Evolutionary conservation across 306 rosid genomes (phyloP), one percentile per base, ranked within the genome.

Genomic region (Quercus berberidifolia): DNA sequence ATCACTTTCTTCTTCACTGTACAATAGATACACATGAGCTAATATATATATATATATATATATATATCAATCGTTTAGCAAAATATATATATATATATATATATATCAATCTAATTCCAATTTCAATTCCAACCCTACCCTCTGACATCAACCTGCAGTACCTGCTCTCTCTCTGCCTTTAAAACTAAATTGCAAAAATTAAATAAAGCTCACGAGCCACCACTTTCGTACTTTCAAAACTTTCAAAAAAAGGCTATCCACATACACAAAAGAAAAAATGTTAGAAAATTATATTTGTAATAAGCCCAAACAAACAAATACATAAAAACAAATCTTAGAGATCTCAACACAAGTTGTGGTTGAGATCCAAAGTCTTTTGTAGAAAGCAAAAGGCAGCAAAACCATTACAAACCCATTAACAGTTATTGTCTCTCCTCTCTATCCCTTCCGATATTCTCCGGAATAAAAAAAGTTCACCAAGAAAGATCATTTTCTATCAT

Each of bases 301-400:
- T 81, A 82, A 69, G 81, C 80, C 78, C 85, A 72, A 74, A 79
- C 69, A 88, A 86, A 86, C 89, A 86, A 85, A 86, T 7, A 76
- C 83, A 68, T 80, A 82, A 83, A 86, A 83, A 91, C 91, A 91
- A 94, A 71, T 85, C 77, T 79, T 67, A 73, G 80, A 85, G 85
- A 79, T 85, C 85, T 78, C 80, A 28, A 55, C 70, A 62, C 74
- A 84, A 87, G 75, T 83, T 88, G 99, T 94, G 99, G 99, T 72
- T 62, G 77, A 84, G 80, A 90, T 89, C 69, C 86, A 86, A 20
- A 63, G 84, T 71, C 85, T 23, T 41, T 77, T 30, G 35, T 74
- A 71, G 77, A 81, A 67, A 20, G 26, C 38, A 38, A 80, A 80
- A 70, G 68, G 85, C 57, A 72, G 73, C 80, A 55, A 52, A 55